phyloP scores from a whole-genome alignment of 176 grass and related monocot genomes.

The Zoysia japonica region DNA sequence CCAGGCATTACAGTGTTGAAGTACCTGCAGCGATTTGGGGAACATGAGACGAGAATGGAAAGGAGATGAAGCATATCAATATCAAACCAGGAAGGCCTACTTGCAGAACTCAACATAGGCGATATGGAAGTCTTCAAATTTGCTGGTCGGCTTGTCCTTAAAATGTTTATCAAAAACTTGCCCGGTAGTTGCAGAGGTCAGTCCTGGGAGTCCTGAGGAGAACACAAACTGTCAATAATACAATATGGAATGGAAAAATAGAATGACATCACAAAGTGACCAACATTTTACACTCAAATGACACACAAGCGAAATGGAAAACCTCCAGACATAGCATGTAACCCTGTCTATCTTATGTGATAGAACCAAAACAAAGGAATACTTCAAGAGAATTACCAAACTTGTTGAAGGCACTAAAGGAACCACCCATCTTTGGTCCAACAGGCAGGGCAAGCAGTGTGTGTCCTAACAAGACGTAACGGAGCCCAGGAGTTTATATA shows the following conservation, averaged over 20 bases:
- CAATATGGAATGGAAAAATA: constrained; percentile 10
- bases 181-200: constrained; percentile 20
- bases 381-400: constrained; percentile 42
- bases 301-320: background rate
- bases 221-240: background rate
- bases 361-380: constrained; percentile 12
- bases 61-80: background rate
- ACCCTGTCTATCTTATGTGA: background rate
- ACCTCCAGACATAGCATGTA: background rate
- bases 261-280: background rate
- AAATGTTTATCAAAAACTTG: constrained; percentile 60
- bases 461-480: constrained; percentile 12
- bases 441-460: background rate
- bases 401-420: constrained; percentile 49
- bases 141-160: background rate
- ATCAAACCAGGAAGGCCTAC: constrained; percentile 35
- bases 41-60: background rate
- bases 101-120: constrained; percentile 69
- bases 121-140: constrained; percentile 27
- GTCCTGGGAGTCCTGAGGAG: constrained; percentile 52
- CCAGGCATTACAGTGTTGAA: constrained; percentile 69
- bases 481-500: constrained; percentile 43
- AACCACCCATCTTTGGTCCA: constrained; percentile 60
- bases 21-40: constrained; percentile 40
- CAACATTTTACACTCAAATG: constrained; percentile 3